A percentile compares a stretch with the other conserved stretches of the same genome.
Conservation (phyloP, 345 rosid genomes). For the Populus davidiana region DNA sequence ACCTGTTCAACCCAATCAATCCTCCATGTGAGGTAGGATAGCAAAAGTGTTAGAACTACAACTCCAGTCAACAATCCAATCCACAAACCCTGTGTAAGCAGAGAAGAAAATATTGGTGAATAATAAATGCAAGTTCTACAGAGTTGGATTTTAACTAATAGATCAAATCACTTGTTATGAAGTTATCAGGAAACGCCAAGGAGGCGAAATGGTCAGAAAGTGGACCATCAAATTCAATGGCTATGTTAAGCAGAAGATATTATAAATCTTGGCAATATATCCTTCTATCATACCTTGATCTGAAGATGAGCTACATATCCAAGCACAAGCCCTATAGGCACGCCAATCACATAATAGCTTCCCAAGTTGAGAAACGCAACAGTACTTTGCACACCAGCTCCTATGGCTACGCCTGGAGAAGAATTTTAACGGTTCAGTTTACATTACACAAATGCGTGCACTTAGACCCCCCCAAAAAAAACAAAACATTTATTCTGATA, state of each 20-base stretch:
- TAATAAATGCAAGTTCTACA: not conserved
- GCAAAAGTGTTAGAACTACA: conserved; percentile 15
- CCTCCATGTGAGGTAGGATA: conserved; percentile 15
- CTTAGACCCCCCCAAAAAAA: too few species aligned
- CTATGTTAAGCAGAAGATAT: too few species aligned
- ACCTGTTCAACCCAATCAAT: conserved; percentile 38
- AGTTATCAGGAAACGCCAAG: too few species aligned
- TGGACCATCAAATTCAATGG: too few species aligned
- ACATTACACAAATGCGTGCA: too few species aligned
- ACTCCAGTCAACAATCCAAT: conserved; percentile 23
- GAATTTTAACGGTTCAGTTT: too few species aligned
- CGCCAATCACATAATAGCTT: conserved; percentile 47
- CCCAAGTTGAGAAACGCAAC: conserved; percentile 45
- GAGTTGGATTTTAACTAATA: too few species aligned
- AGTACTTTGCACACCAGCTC: conserved; percentile 42
- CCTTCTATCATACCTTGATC: conserved; percentile 24
- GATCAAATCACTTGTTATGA: too few species aligned
- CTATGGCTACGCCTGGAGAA: conserved; percentile 45
- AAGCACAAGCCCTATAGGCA: conserved; percentile 40
- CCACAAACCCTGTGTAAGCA: conserved; percentile 20
- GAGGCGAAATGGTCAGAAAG: too few species aligned
- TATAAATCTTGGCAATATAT: not conserved
- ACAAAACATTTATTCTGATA: too few species aligned
- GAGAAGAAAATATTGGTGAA: not conserved
- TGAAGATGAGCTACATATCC: conserved; percentile 30